These are phyloP conservation scores for Ceratobasidium sp. DNA, from an alignment of 1,284 basidiomycete genomes.

Conservation along the genomic window DNA sequence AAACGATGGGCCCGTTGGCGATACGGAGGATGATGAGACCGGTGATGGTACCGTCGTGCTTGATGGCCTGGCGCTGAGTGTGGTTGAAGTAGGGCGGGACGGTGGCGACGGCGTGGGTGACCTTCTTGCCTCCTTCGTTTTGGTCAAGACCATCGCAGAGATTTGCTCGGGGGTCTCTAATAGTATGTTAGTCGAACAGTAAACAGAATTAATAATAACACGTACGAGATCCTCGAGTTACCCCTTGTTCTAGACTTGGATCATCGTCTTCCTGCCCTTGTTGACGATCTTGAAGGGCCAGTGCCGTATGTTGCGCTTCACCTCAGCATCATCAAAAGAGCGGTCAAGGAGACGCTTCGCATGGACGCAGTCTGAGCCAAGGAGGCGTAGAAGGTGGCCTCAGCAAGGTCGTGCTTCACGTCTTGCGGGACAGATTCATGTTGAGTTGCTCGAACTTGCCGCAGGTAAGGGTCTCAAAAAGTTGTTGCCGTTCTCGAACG, in stretches of 20 bases:
- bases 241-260: slow-evolving; percentile 71
- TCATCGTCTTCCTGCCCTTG: slow-evolving; percentile 68
- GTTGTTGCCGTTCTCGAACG: slow-evolving; percentile 95
- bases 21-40: slow-evolving; percentile 76
- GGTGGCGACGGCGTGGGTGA: slow-evolving; percentile 77
- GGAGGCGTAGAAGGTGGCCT: no score
- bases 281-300: slow-evolving; percentile 76
- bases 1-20: slow-evolving; percentile 78
- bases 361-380: no score
- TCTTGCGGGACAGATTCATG: slow-evolving; percentile 99
- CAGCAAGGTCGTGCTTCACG: no score
- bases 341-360: slow-evolving; percentile 96
- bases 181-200: no score
- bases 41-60: slow-evolving; percentile 72
- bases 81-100: slow-evolving; percentile 79
- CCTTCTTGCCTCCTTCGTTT: slow-evolving; percentile 95
- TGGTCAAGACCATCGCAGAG: slow-evolving; percentile 97
- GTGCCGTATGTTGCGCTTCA: slow-evolving; percentile 86
- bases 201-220: no score
- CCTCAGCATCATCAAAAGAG: slow-evolving; percentile 82
- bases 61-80: slow-evolving; percentile 75
- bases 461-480: slow-evolving; percentile 97
- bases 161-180: slow-evolving; percentile 80
- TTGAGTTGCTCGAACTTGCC: slow-evolving; percentile 99
- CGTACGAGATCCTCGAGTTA: slow-evolving; percentile 88